Evolutionary conservation across 345 rosid genomes (phyloP), one percentile per base, ranked within the genome.

Genomic region (Luvunga scandens): DNA sequence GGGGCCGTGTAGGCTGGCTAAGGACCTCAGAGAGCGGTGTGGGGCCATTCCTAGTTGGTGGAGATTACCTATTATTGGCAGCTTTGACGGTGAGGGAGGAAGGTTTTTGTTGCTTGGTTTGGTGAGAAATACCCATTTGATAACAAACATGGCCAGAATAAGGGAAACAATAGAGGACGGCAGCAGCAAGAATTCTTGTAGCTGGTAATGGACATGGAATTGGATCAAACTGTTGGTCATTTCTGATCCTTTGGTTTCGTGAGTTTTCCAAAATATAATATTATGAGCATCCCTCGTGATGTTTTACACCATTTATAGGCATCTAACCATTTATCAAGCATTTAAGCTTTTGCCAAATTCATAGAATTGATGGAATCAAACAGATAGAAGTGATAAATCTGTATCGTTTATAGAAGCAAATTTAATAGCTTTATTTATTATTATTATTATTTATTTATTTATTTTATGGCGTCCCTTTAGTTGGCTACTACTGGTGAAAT

Each of bases 21-120:
- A 25, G 45, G 83, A 75, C 36, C 34, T 33, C 14, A 80, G 67
- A 19, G 79, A 69, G 12, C 61, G 76, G 71, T 70, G 79, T 0
- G 67, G 79, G 31, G 48, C 42, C 28, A 19, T 3, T n/a, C 67
- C 76, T 34, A 80, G 13, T 33, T 80, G 83, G 71, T 75, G 71
- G 7, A 80, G 72, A 39, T 80, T 80, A 5, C 83, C 79, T 6
- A 75, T 18, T 21, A 80, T n/a, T 5, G 83, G 79, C 19, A 80
- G 72, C 71, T 13, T 64, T 34, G 75, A 55, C 19, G 83, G 76
- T 63, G 83, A 80, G 24, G 83, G 83, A 16, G 79, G 83, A 19
- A 50, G 9, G 31, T 62, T 80, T 24, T 75, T 75, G 21, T 21
- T 33, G 71, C 50, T 45, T 45, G 50, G 18, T 13, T 45, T 13